Base-by-base conservation (phyloP, 768 basidiomycete species). In the Rhizopogon vinicolor region DNA sequence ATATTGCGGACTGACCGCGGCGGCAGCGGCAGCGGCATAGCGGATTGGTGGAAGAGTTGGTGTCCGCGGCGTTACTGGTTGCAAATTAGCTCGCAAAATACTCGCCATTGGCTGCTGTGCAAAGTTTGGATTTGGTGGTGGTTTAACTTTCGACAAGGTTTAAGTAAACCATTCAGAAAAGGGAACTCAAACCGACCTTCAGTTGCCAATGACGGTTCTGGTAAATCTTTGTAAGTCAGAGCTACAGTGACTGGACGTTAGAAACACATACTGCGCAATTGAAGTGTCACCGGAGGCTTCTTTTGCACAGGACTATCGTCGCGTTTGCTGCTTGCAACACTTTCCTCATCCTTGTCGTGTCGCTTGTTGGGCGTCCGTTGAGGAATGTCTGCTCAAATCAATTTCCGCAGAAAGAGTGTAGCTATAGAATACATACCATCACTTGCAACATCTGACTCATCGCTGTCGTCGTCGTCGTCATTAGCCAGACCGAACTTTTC, bases 1-100 rank as follows among this genome's bases (percentile, higher is more conserved):
- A 37, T 68, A 69, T 48, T 39, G 37, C 12, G 55, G 60, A 29
- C 68, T 69, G 7, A 70, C 69, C 0, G 63, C 69, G 0, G 69
- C 68, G 0, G 93, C 94, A 2, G 93, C 95, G 0, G 93, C 93
- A n/a, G 92, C 84, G 33, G 96, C 88, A 67, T 97, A 97, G 49
- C 89, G 80, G 65, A 95, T 90, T 12, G 93, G 89, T 43, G 92
- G 89, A 54, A 91, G 69, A 19, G 78, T 68, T 33, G 77, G 77
- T 60, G 81, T 68, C 33, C 65, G 79, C 52, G 78, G 82, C 56
- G 77, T 79, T 53, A 81, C 75, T 60, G 82, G 68, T 19, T 80
- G 81, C n/a, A 91, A 69, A 19, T 84, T 82, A 35, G 83, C 81
- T 70, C 93, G 93, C 60, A 94, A 73, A 61, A 93, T 88, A 56